Base-by-base conservation (phyloP, 2,329 filamentous ascomycete species). In the Aspergillus alliaceus region DNA sequence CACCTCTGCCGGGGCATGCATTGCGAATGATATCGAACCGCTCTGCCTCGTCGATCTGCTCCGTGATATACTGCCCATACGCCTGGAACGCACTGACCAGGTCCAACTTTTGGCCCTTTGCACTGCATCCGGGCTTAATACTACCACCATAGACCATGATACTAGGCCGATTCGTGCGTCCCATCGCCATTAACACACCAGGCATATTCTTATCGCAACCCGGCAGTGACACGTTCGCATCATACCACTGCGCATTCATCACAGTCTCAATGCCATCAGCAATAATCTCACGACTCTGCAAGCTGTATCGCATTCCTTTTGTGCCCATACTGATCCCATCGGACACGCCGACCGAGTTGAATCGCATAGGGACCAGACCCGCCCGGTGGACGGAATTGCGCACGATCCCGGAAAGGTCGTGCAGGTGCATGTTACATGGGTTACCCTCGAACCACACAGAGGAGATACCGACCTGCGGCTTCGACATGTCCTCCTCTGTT, bases 141-240 rank as follows among this genome's bases (percentile, higher is more conserved):
- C 90, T 93, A 29, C 93, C 93, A 61, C 93, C 93, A 69, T 97
- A 98, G 32, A 97, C 90, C 93, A 98, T 97, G 71, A 98, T 83
- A 63, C 89, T 91, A 14, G 93, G 93, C 44, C 93, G 82, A 79
- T 97, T 97, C 61, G 96, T 87, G 64, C 93, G 85, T 22, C 90
- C 93, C 89, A 96, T 96, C 54, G 91, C 93, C 67, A 93, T 93
- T 66, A 91, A 79, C 8, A 92, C 90, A 72, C 90, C 90, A 0
- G 91, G 91, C 93, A 98, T 96, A 79, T 98, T 98, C 86, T 98
- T 98, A 84, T 98, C 93, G 77, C 93, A 98, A 39, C 93, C 93
- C 9, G 93, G 93, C 67, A 97, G 88, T 44, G 91, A 95, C 70
- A 98, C 88, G 76, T 96, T 97, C 63, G 86, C 92, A 75, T 98